Percentiles rank a stretch among this genome's conserved stretches.
Evolutionary conservation across 2,329 filamentous ascomycete genomes (phyloP).

Genomic region (Acrodontium crateriforme): DNA sequence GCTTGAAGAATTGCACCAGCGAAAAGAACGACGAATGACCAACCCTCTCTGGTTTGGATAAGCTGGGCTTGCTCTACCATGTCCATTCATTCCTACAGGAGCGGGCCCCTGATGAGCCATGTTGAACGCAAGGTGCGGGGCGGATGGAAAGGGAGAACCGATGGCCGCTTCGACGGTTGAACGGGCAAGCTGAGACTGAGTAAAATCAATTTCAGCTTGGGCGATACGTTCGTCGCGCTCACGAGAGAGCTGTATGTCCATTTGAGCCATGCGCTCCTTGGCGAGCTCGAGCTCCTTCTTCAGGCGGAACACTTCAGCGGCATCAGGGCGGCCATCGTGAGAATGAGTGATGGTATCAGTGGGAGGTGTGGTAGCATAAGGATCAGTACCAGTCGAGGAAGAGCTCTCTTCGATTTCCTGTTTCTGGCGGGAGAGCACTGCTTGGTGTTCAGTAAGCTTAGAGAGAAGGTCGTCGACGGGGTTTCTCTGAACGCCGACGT

Average conservation of each 20-base stretch:
- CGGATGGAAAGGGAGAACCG: conserved; percentile 18
- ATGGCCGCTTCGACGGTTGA: conserved; percentile 41
- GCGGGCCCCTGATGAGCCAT: conserved; percentile 11
- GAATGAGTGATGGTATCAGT: conserved; percentile 9
- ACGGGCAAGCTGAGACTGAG: conserved; percentile 48
- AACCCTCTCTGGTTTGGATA: not conserved
- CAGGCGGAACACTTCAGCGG: conserved; percentile 51
- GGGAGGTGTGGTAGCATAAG: conserved; percentile 15
- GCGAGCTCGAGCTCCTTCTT: conserved; percentile 60
- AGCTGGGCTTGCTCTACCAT: conserved; percentile 1
- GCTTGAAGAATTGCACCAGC: conserved; percentile 2
- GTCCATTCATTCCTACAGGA: conserved; percentile 2
- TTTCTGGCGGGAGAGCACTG: conserved; percentile 44
- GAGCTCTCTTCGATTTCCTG: conserved; percentile 35
- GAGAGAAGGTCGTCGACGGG: conserved; percentile 58
- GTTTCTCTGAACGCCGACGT: too few relatives aligned
- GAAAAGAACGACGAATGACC: not conserved
- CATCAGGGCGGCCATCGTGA: conserved; percentile 22
- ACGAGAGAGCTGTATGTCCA: conserved; percentile 50
- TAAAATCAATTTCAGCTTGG: conserved; percentile 25
- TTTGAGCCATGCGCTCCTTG: conserved; percentile 53
- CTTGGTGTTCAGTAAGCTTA: conserved; percentile 59
- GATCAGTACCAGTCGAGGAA: conserved; percentile 17
- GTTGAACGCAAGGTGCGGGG: conserved; percentile 17
- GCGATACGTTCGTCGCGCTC: conserved; percentile 2